phyloP scores from a whole-genome alignment of 345 rosid species.

The Citrus mangshanensis region DNA sequence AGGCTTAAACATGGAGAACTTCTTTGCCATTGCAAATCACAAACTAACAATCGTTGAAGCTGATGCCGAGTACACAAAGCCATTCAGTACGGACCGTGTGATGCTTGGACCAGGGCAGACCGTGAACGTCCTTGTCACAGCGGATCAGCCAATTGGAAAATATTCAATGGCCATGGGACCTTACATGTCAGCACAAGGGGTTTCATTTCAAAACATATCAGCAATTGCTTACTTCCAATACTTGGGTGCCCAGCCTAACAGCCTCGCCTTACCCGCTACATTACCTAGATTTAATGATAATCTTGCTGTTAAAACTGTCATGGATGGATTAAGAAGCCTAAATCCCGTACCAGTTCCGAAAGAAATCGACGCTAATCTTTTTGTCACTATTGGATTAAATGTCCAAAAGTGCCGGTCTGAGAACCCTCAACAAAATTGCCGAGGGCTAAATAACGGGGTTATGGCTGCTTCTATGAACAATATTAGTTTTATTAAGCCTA shows the following conservation, averaged over 20 bases:
- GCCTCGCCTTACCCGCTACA: slow-evolving; percentile 54
- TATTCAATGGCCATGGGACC: slow-evolving; percentile 89
- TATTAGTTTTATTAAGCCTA: slow-evolving; percentile 62
- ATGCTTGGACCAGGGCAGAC: slow-evolving; percentile 96
- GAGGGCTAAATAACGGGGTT: slow-evolving; percentile 45
- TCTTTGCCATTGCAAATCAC: slow-evolving; percentile 83
- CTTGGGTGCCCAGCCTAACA: slow-evolving; percentile 49
- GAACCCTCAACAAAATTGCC: slow-evolving; percentile 53
- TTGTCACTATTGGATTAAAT: slow-evolving; percentile 64
- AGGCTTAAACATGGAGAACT: slow-evolving; percentile 74
- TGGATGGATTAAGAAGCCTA: slow-evolving; percentile 76
- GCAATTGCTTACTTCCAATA: slow-evolving; percentile 63
- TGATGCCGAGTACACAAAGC: slow-evolving; percentile 81
- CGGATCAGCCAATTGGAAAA: slow-evolving; percentile 66
- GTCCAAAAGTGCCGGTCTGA: slow-evolving; percentile 63
- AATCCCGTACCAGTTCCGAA: slow-evolving; percentile 46
- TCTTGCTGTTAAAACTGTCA: slow-evolving; percentile 66
- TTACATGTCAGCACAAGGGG: slow-evolving; percentile 54
- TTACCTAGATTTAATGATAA: slow-evolving; percentile 64
- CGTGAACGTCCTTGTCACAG: slow-evolving; percentile 69
- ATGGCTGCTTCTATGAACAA: slow-evolving; percentile 90
- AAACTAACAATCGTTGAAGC: slow-evolving; percentile 72
- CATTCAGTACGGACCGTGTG: slow-evolving; percentile 57
- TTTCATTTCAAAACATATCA: slow-evolving; percentile 63
- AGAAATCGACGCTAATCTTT: slow-evolving; percentile 51